Conservation (phyloP, 1,284 basidiomycete species). For the Microbotryomycetes sp. region DNA sequence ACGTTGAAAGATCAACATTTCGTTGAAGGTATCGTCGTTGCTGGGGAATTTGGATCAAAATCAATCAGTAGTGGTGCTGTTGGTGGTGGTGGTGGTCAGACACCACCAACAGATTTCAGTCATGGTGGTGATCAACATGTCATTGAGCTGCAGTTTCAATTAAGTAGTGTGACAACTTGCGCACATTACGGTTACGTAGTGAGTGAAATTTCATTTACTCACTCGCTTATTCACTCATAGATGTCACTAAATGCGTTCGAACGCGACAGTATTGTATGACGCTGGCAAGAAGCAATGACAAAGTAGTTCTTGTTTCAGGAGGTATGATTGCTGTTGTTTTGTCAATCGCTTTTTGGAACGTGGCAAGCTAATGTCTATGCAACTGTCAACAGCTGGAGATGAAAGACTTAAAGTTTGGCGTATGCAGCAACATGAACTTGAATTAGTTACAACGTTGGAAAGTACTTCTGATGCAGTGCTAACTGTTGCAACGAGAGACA, state of each 20-base stretch:
- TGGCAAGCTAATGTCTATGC: not conserved
- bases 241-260: no score
- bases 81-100: no score
- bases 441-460: constrained; percentile 17
- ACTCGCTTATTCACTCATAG: not conserved
- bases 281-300: constrained; percentile 47
- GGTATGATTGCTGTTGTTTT: constrained; percentile 22
- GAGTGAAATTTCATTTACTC: not conserved
- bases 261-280: constrained; percentile 65
- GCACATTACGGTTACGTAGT: constrained; percentile 86
- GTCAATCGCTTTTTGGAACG: not conserved
- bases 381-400: constrained; percentile 38
- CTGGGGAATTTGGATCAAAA: no score
- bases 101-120: not conserved
- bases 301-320: constrained; percentile 64
- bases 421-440: constrained; percentile 18
- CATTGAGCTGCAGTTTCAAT: constrained; percentile 51
- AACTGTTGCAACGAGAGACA: constrained; percentile 66
- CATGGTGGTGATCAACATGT: not conserved
- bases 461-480: constrained; percentile 56
- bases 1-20: no score
- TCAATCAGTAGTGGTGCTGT: not conserved
- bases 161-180: constrained; percentile 66
- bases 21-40: no score
- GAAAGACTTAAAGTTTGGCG: constrained; percentile 43